Evolutionary conservation across 163 green algal species (phyloP), one percentile per base, ranked within the genome.

Genomic region (Trebouxiophyceae sp.): DNA sequence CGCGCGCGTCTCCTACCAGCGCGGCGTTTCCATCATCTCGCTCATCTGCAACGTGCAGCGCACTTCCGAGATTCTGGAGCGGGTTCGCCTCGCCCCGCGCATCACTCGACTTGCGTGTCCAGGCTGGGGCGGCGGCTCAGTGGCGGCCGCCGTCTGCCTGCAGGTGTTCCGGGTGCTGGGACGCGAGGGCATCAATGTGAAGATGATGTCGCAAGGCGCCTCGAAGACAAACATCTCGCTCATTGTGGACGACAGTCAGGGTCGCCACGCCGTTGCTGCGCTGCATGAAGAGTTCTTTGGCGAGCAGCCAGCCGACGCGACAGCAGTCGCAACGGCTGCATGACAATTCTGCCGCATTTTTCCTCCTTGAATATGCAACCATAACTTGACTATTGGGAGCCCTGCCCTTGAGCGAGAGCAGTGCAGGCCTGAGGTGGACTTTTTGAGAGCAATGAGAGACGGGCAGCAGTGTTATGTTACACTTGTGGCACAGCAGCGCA

Each of bases 1-100:
- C 33, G 89, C 86, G 33, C 75, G 76, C 5, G 85, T 93, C 26
- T 76, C 32, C 62, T 84, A 84, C 66, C 76, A 80, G 33, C 81
- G 78, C 16, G 77, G 79, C 54, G 80, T 89, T 57, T 85, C 86
- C 64, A 97, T 98, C 73, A 81, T 99, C 30, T 92, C 78, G 61
- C 84, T 99, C 47, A 97, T 99, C 74, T 96, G 91, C 83, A 97
- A 98, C 69, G 86, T 97, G 12, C 30, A 87, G 65, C 82, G 85
- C 39, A 93, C 90, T 32, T 91, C 76, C 39, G 75, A 91, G 63
- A 96, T 98, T 61, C 80, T 99, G 46, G 84, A 94, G 69, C 77
- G 86, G 72, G 86, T 76, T 29, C 20, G 67, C 4, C 58, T n/a
- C 33, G 6, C 33, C 27, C 58, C 33, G 5, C 16, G 16, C 56